Evolutionary conservation across 345 rosid species (phyloP).

Genomic region (Gossypium thurberi): DNA sequence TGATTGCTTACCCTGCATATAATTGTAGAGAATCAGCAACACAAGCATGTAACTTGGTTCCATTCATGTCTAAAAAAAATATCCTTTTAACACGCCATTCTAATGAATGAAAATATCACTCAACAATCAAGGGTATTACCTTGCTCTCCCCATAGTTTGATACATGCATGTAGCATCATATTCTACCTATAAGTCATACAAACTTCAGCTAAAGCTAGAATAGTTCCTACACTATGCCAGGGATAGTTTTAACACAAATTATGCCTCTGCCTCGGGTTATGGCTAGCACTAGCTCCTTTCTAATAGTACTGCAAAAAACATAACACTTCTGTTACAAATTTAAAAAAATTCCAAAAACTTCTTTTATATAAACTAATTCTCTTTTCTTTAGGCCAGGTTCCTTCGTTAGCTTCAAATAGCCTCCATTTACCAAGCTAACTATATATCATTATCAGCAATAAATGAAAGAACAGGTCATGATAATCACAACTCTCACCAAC

Average conservation of each 20-base stretch:
- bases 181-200: not conserved
- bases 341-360: not conserved
- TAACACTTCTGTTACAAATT: not conserved
- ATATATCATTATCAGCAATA: not conserved
- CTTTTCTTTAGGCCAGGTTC: not conserved
- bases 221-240: not conserved
- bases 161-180: not conserved
- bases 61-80: not conserved
- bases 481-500: not conserved
- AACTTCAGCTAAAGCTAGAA: not conserved
- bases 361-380: not conserved
- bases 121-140: not conserved
- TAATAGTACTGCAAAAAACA: not conserved
- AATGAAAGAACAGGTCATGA: not conserved
- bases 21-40: conserved; percentile 3
- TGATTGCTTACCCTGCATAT: conserved; percentile 57
- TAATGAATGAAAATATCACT: not conserved
- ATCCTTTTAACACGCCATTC: conserved; percentile 12
- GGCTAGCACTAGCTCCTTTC: not conserved
- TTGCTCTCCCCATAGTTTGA: not conserved
- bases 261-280: not conserved
- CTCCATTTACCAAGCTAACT: not conserved
- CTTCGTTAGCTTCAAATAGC: not conserved
- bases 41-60: not conserved
- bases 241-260: not conserved